Evolutionary conservation across 495 filamentous ascomycete species (phyloP), one percentile per base, ranked within the genome.

Genomic region (Astrocystis sublimbata): DNA sequence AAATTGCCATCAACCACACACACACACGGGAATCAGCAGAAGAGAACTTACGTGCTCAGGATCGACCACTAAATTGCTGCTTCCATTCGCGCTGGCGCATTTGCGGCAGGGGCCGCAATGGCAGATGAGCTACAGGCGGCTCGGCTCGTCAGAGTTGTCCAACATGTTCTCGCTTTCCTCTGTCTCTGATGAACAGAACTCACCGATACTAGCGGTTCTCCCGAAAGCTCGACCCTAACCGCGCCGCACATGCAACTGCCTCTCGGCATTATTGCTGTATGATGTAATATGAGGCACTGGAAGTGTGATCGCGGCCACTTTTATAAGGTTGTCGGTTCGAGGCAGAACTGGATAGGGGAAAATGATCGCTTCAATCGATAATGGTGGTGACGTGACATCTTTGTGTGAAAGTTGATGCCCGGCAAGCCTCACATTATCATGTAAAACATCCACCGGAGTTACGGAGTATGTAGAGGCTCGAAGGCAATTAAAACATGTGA

Each of bases 201-300:
- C 38, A 57, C 54, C 33, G 40, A 23, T 45, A n/a, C 54, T 2
- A 57, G 24, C 13, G 54, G 54, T 6, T 57, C 54, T 6, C 53
- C 54, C 4, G 54, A 43, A 9, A 57, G 26, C 54, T 57, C 40
- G 10, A 57, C 31, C n/a, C 21, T 42, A 0, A 57, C 54, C 40
- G 26, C 54, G 6, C 54, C 54, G n/a, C 54, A 57, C 40, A 57
- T 57, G 35, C 54, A 57, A n/a, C 40, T 45, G 33, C 54, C 54
- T 23, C 33, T 43, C 0, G 19, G 13, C 54, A 57, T 57, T 1
- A 26, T 57, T n/a, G n/a, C n/a, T n/a, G n/a, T n/a, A n/a, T n/a
- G n/a, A n/a, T n/a, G n/a, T n/a, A n/a, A n/a, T n/a, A n/a, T n/a
- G n/a, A n/a, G n/a, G n/a, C n/a, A n/a, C n/a, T n/a, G n/a, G n/a